A percentile compares a stretch with the other conserved stretches of the same genome.
These are phyloP conservation scores for Lodderomyces parapsilosis DNA, from an alignment of 1,139 yeast genomes.

Conservation along the genomic window DNA sequence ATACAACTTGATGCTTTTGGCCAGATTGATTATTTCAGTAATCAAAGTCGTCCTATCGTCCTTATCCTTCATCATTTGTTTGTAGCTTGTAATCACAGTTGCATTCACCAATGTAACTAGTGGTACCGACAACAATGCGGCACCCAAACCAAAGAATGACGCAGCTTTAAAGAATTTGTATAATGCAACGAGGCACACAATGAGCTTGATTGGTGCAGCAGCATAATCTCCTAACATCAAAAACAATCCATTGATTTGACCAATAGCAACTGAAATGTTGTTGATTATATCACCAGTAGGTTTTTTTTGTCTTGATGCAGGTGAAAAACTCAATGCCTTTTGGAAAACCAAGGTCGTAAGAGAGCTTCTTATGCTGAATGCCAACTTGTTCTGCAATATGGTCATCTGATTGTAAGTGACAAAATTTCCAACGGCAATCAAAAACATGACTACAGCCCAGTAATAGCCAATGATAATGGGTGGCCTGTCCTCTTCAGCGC, in stretches of 20 bases:
- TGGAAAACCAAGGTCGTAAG: conserved; percentile 31
- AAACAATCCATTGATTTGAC: conserved; percentile 25
- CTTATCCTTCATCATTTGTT: conserved; percentile 27
- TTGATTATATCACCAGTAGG: conserved; percentile 43
- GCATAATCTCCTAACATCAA: conserved; percentile 17
- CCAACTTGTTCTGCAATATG: conserved; percentile 19
- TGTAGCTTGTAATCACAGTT: conserved; percentile 25
- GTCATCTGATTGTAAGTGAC: conserved; percentile 26
- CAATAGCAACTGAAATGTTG: conserved; percentile 38
- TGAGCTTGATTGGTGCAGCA: conserved; percentile 57
- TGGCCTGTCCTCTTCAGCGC: conserved; percentile 17
- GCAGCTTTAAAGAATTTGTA: conserved; percentile 32
- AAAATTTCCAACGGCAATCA: conserved; percentile 24
- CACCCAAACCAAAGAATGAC: conserved; percentile 34
- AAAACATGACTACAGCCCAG: conserved; percentile 27
- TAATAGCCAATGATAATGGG: conserved; percentile 28
- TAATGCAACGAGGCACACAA: conserved; percentile 26
- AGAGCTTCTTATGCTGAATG: conserved; percentile 21
- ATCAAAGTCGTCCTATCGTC: conserved; percentile 39
- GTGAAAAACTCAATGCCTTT: conserved; percentile 36
- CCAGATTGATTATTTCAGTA: conserved; percentile 38
- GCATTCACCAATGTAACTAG: conserved; percentile 29
- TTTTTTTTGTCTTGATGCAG: conserved; percentile 35
- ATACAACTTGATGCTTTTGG: conserved; percentile 39
- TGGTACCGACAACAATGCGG: conserved; percentile 35